Base-by-base conservation (phyloP, 805 yeast genomes). In the Phaffomyces thermotolerans region DNA sequence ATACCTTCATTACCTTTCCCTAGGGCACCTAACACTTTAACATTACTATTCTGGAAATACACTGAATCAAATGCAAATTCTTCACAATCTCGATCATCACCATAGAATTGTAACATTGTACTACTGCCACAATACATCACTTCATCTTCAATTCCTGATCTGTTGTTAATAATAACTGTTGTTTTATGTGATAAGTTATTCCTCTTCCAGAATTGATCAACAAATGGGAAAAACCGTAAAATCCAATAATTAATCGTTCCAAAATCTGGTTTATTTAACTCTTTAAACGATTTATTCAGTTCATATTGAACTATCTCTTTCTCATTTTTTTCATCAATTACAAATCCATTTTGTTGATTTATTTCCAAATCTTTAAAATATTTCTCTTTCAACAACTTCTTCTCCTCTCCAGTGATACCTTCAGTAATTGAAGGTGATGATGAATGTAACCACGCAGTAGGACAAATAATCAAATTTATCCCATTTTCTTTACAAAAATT, bases 391-490 rank as follows among this genome's bases (percentile, higher is more conserved):
- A 36, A 8, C 33, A 39, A 30, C 56, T 47, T 34, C 57, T 60
- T 23, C 40, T 40, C 41, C 1, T 45, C 45, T 3, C 20, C 32
- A 1, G 48, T 34, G 5, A 41, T 37, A 50, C 56, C 59, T 10
- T 58, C 54, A 14, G 52, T 50, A 32, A 63, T 54, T 49, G 71
- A 67, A 1, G 60, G 60, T 1, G 88, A 74, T 37, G 64, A 57
- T 0, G 75, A 66, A 34, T 75, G 72, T 49, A 87, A 67, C 97
- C 97, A 90, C 0, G 95, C 95, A 75, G 84, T 88, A 2, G 96
- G 95, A 47, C 84, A 77, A 13, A 90, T 57, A 1, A 86, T 68
- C 44, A 90, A 62, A 30, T 75, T 69, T 0, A 77, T 75, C 10
- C 67, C 54, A 36, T 78, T 70, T 0, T 62, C 52, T 18, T 66